Evolutionary conservation across 2,329 filamentous ascomycete genomes (phyloP).

Genomic region (Nemania bipapillata): DNA sequence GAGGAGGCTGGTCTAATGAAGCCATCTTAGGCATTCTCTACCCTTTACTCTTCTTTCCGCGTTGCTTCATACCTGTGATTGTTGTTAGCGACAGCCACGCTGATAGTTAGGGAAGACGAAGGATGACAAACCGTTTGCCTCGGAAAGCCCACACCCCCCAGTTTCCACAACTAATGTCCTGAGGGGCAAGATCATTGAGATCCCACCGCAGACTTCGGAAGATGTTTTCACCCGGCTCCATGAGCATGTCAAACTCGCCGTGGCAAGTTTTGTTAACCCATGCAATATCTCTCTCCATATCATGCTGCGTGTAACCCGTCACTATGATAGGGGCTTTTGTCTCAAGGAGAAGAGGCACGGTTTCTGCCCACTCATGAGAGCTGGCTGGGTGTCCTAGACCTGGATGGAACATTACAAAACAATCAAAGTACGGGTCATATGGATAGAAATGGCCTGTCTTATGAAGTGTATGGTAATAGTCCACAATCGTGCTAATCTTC

Average conservation of each 20-base stretch:
- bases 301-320: constrained; percentile 94
- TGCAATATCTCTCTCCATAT: constrained; percentile 91
- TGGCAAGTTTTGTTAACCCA: constrained; percentile 87
- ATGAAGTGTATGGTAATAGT: constrained; percentile 98
- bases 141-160: constrained; percentile 98
- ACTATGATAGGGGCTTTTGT: constrained; percentile 95
- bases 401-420: constrained; percentile 96
- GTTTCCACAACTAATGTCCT: constrained; percentile 94
- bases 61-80: constrained; percentile 70
- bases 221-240: constrained; percentile 91
- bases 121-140: constrained; percentile 81
- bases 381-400: constrained; percentile 93
- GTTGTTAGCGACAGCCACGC: constrained; percentile 50
- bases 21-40: not conserved
- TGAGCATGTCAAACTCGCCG: constrained; percentile 90
- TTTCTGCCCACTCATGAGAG: constrained; percentile 93
- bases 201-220: constrained; percentile 98
- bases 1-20: not conserved
- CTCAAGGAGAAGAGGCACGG: constrained; percentile 86
- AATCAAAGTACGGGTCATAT: constrained; percentile 98
- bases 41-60: constrained; percentile 58
- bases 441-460: constrained; percentile 89
- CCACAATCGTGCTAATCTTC: constrained; percentile 97
- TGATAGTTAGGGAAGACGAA: constrained; percentile 13
- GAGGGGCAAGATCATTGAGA: constrained; percentile 91